Percentiles rank a stretch among this genome's conserved stretches.
Conservation (phyloP, 257 asterid genomes). For the Solanum pimpinellifolium region DNA sequence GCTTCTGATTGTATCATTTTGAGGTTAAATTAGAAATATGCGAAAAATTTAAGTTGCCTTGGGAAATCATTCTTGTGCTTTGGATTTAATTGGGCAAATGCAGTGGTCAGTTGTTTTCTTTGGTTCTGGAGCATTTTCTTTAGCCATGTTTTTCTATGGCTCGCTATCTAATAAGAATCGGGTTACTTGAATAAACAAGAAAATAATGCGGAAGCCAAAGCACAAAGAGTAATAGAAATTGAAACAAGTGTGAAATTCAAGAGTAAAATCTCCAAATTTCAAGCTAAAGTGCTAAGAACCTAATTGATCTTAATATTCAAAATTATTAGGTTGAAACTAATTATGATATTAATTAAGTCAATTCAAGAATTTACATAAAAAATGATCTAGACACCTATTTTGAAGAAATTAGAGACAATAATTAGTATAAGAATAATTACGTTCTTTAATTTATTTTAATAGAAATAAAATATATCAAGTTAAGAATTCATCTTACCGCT, state of each 20-base stretch:
- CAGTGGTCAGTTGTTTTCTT: not conserved
- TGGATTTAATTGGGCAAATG: not conserved
- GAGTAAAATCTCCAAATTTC: not conserved
- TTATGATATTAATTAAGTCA: too few relatives aligned
- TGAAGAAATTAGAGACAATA: too few relatives aligned
- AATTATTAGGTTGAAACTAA: not conserved
- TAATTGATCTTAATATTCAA: not conserved
- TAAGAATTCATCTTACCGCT: not conserved
- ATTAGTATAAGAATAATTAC: not conserved
- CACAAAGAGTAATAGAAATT: not conserved
- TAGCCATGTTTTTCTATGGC: not conserved
- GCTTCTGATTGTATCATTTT: not conserved
- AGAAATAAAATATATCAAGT: not conserved
- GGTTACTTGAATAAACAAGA: not conserved
- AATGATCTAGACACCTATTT: not conserved
- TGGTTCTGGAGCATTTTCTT: not conserved
- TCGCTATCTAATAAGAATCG: not conserved
- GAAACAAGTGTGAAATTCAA: not conserved
- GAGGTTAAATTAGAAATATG: not conserved
- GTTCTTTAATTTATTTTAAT: not conserved
- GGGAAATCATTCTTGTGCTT: not conserved
- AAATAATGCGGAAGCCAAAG: not conserved
- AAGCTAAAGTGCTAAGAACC: not conserved
- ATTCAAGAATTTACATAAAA: not conserved
- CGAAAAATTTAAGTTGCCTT: not conserved